Percentiles rank a stretch among this genome's conserved stretches.
Evolutionary conservation across 2,329 filamentous ascomycete species (phyloP).

Genomic region (Fusarium miscanthi): DNA sequence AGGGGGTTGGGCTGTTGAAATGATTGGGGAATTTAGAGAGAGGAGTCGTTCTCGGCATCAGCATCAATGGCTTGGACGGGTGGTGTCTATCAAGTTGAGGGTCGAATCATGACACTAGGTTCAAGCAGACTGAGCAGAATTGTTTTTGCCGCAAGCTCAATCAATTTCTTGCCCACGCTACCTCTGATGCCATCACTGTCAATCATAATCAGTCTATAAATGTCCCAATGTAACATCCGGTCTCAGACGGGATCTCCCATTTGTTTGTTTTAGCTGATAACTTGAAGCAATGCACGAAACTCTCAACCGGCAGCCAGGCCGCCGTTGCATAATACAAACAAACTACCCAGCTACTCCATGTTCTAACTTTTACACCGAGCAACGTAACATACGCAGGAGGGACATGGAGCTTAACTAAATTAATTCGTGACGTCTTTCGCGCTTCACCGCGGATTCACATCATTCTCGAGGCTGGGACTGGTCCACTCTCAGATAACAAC

Average conservation of each 20-base stretch:
- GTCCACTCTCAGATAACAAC: background rate
- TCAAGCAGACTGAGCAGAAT: background rate
- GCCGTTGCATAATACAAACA: slow-evolving; percentile 5
- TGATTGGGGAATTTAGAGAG: slow-evolving; percentile 6
- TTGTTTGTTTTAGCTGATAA: slow-evolving; percentile 5
- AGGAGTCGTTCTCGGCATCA: background rate
- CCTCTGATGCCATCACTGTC: slow-evolving; percentile 6
- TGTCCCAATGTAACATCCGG: background rate
- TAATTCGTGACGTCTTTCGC: slow-evolving; percentile 24
- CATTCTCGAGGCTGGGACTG: background rate
- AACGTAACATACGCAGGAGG: slow-evolving; percentile 1
- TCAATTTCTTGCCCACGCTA: background rate
- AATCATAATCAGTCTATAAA: slow-evolving; percentile 8
- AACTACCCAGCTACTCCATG: background rate
- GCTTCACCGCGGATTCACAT: slow-evolving; percentile 25
- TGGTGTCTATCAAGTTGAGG: slow-evolving; percentile 4
- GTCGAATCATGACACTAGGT: slow-evolving; percentile 3
- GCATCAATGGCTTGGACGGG: slow-evolving; percentile 6
- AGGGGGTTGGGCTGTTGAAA: slow-evolving; percentile 1
- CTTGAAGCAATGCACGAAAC: slow-evolving; percentile 16
- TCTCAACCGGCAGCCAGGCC: slow-evolving; percentile 30
- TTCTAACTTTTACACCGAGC: background rate
- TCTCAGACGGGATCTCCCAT: slow-evolving; percentile 9
- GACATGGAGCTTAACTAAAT: background rate
- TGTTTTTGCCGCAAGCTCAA: background rate